Percentiles rank a stretch among this genome's conserved stretches.
phyloP scores from a whole-genome alignment of 164 flowering plant species.

The Cinnamomum chago region DNA sequence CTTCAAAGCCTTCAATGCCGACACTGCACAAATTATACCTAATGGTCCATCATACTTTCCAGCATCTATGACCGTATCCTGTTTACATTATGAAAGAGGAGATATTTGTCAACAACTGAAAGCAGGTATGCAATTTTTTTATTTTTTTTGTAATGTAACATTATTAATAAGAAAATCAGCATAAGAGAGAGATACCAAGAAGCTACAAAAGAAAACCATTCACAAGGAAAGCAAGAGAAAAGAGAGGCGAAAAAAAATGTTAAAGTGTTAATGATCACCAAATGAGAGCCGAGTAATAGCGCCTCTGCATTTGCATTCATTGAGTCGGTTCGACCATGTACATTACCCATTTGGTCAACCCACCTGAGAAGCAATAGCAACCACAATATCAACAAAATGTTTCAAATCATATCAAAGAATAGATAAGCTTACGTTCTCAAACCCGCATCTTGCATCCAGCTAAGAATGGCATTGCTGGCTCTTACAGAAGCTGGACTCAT shows the following conservation, averaged over 20 bases:
- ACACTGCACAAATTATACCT: constrained; percentile 79
- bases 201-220: not conserved
- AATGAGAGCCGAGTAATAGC: constrained; percentile 86
- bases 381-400: constrained; percentile 10
- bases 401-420: constrained; percentile 6
- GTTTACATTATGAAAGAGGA: constrained; percentile 6
- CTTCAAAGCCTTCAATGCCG: constrained; percentile 80
- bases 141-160: no score
- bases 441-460: constrained; percentile 98
- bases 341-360: constrained; percentile 90
- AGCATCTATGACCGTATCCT: constrained; percentile 99
- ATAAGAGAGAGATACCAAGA: not conserved
- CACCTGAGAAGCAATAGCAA: constrained; percentile 50
- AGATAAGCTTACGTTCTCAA: constrained; percentile 66
- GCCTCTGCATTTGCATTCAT: constrained; percentile 63
- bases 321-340: constrained; percentile 89
- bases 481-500: constrained; percentile 81
- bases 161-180: no score
- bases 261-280: constrained; percentile 40
- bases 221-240: not conserved
- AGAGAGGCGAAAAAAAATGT: not conserved
- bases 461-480: constrained; percentile 54
- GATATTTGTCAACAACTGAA: constrained; percentile 10
- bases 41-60: constrained; percentile 92
- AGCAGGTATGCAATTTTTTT: not conserved